Percentiles rank a stretch among this genome's conserved stretches.
Evolutionary conservation across 352 stramenopile genomes (phyloP).

Genomic region (Globisporangium lucens): DNA sequence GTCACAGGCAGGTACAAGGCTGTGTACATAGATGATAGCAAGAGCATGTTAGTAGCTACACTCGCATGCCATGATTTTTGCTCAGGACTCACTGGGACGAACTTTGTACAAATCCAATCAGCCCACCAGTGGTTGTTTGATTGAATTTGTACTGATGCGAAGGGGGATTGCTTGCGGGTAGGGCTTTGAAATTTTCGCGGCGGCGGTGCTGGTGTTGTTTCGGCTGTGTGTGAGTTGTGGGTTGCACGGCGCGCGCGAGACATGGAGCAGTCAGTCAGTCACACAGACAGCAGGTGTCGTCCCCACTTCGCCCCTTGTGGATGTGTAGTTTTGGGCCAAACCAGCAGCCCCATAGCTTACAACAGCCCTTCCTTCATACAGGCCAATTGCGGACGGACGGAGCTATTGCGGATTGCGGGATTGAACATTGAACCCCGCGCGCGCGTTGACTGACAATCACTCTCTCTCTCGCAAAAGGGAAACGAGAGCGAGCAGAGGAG

Average conservation of each 20-base stretch:
- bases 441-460: background rate
- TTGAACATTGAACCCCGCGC: background rate
- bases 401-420: background rate
- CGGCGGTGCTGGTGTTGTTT: slow-evolving; percentile 14
- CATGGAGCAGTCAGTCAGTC: background rate
- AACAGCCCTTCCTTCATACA: background rate
- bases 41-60: background rate
- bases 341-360: background rate
- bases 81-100: too few relatives aligned
- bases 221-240: background rate
- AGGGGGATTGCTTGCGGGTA: slow-evolving; percentile 24
- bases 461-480: background rate
- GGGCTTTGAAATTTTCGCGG: slow-evolving; percentile 72
- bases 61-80: background rate
- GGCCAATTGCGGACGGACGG: slow-evolving; percentile 1
- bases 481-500: background rate
- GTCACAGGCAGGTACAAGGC: slow-evolving; percentile 81
- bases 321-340: background rate
- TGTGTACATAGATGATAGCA: slow-evolving; percentile 14
- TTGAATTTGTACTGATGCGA: background rate
- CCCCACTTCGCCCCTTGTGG: too few relatives aligned
- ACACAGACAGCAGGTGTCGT: background rate
- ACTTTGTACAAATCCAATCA: too few relatives aligned
- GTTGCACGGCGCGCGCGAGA: background rate
- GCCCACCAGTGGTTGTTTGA: too few relatives aligned